Base-by-base conservation (phyloP, 1,284 basidiomycete species). In the Leccinum proximum region DNA sequence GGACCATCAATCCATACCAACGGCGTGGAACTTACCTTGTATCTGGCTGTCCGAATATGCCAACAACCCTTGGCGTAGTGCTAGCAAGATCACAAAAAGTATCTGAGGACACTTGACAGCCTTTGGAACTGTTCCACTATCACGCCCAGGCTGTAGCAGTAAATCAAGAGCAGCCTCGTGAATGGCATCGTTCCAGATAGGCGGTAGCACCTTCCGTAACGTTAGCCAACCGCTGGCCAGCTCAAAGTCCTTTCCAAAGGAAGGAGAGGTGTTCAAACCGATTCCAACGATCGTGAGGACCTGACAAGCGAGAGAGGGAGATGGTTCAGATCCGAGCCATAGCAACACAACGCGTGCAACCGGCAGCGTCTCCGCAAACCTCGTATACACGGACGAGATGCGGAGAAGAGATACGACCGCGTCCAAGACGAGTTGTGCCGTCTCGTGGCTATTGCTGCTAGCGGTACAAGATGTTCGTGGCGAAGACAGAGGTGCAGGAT, bases 141-240 rank as follows among this genome's bases (percentile, higher is more conserved):
- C 67, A n/a, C 30, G 64, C 4, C 64, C 62, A 8, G 80, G 76
- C 14, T 87, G 85, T n/a, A 89, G 73, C 9, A 93, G 75, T 2
- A 92, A 72, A 67, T 89, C 85, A 68, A 92, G 87, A 5, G 85
- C 84, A 37, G 84, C 84, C 22, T 80, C 78, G 62, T 91, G 86
- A n/a, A 93, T 86, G 22, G 72, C 79, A 5, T 77, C 72, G 69
- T 88, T 82, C 91, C 92, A 93, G 18, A 83, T 83, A 38, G 77
- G 73, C 0, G 91, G 89, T n/a, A 93, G 69, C 18, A 88, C 81
- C 9, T 80, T 82, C 72, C 84, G 88, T 40, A 93, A 71, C 5
- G 87, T 79, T 62, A 80, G 85, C 91, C 92, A 93, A 16, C 92
- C 91, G 66, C 85, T 86, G 16, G 89, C 85, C 0, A 92, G 78